Evolutionary conservation across 768 basidiomycete species (phyloP), one percentile per base, ranked within the genome.

Genomic region (Naematelia encephala): DNA sequence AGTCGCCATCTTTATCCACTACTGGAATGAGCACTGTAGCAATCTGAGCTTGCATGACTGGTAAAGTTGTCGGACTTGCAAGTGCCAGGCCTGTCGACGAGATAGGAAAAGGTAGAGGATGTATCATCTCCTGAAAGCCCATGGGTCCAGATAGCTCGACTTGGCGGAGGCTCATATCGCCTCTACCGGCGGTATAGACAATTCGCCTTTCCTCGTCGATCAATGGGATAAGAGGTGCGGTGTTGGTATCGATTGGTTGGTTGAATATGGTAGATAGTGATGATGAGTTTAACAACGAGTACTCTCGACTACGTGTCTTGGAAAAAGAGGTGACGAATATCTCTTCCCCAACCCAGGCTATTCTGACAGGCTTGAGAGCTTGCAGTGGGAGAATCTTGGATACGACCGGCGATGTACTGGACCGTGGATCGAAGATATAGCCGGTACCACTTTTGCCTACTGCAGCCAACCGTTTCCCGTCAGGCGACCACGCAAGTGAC

Each of bases 1-100:
- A 63, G 51, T 72, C 68, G 3, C 69, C 69, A 52, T 73, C 73
- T 45, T 71, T 69, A 45, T 71, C 68, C 34, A 70, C 60, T 5
- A 75, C 60, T 14, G 69, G 61, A 14, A 79, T 27, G 22, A 72
- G 29, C 11, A 69, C 39, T 12, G 68, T 70, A 11, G 70, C 73
- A 49, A 80, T 74, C 62, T 79, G 74, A 3, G 77, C 76, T 27
- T 75, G 60, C 77, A 77, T 77, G 21, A 78, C 76, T 28, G 75
- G 64, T n/a, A 78, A 57, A 2, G 34, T 51, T 0, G 51, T 56
- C 14, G 66, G 67, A 25, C 62, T 57, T 2, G 63, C 59, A 3
- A 75, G 69, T 3, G 70, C 62, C 26, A 79, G 54, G 1, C 74
- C 68, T 16, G 68, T 61, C 2, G 67, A 62, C 4, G 67, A 53